Conservation (phyloP, 2,329 filamentous ascomycete species). For the Beauveria sp. region DNA sequence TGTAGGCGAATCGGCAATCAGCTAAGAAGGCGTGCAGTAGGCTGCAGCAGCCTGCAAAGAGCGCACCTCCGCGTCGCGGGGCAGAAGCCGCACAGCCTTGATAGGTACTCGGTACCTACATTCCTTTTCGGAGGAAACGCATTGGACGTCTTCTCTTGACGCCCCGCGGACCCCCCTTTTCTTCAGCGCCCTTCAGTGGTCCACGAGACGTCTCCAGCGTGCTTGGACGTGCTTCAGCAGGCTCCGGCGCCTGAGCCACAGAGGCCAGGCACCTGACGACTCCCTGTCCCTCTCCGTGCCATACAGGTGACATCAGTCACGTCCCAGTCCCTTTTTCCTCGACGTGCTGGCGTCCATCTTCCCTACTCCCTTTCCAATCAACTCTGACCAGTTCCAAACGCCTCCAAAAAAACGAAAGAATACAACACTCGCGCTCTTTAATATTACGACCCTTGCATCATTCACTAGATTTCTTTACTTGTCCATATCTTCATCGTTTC, state of each 20-base stretch:
- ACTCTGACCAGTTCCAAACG: background rate
- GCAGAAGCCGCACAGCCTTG: no score
- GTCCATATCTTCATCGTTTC: background rate
- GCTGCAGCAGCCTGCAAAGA: background rate
- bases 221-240: background rate
- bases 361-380: background rate
- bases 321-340: background rate
- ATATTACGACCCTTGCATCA: background rate
- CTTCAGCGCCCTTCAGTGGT: background rate
- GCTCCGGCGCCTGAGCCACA: background rate
- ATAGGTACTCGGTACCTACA: background rate
- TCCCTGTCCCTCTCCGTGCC: background rate
- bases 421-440: background rate
- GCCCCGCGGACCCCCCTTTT: background rate
- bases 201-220: conserved; percentile 1
- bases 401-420: background rate
- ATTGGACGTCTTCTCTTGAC: no score
- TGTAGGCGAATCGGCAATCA: background rate
- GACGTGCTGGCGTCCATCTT: background rate
- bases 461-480: conserved; percentile 7
- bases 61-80: no score
- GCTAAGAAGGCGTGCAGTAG: background rate
- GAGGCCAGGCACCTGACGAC: background rate
- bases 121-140: background rate
- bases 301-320: conserved; percentile 12